These are phyloP conservation scores for Flaveria bidentis DNA, from an alignment of 129 eudicot species.

Conservation along the genomic window DNA sequence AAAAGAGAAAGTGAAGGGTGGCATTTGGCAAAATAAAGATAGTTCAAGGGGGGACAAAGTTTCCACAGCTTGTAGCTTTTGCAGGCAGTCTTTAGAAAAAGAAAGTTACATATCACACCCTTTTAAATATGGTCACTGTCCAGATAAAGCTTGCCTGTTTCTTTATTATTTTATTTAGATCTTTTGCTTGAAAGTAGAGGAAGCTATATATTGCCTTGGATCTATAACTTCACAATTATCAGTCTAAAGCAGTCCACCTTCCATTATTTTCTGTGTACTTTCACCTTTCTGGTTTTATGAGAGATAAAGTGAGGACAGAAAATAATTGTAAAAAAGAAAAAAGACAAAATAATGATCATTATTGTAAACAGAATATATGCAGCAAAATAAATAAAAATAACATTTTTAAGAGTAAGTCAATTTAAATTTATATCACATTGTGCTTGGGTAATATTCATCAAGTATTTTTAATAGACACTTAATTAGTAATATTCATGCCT, in stretches of 20 bases:
- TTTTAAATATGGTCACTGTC: constrained; percentile 41
- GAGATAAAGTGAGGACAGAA: constrained; percentile 22
- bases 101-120: constrained; percentile 42
- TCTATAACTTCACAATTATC: constrained; percentile 43
- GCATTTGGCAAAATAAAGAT: constrained; percentile 44
- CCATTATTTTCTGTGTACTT: constrained; percentile 42
- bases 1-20: constrained; percentile 44
- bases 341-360: background rate
- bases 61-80: constrained; percentile 47
- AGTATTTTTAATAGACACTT: no score
- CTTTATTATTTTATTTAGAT: constrained; percentile 19
- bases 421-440: no score
- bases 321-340: background rate
- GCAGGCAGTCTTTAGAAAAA: constrained; percentile 42
- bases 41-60: constrained; percentile 48
- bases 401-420: no score
- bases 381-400: no score
- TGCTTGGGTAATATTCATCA: no score
- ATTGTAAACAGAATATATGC: background rate
- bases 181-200: constrained; percentile 49
- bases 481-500: no score
- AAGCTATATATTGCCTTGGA: constrained; percentile 38
- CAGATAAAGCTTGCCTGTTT: constrained; percentile 26
- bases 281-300: constrained; percentile 28
- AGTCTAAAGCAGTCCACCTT: constrained; percentile 46